Evolutionary conservation across 495 filamentous ascomycete genomes (phyloP).

Genomic region (Trichoderma virens): DNA sequence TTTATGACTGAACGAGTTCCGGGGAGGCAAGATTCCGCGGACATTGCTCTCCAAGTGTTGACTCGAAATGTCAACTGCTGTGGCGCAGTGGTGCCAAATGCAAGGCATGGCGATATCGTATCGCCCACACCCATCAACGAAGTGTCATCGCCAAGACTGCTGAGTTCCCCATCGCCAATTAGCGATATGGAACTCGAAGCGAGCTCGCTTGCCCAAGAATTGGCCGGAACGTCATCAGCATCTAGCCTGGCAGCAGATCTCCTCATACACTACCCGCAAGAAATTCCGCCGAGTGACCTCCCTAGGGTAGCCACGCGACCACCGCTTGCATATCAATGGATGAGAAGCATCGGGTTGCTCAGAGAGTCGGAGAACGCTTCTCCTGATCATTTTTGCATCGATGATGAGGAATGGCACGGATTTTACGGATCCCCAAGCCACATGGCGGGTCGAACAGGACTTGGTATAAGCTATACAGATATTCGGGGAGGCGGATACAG

Average conservation of each 20-base stretch:
- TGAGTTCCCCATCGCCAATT: neutral
- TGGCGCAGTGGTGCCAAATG: neutral
- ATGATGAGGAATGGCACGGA: constrained; percentile 1
- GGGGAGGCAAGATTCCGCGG: neutral
- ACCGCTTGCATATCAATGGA: neutral
- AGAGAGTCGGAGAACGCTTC: neutral
- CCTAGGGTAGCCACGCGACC: neutral
- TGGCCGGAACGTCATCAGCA: neutral
- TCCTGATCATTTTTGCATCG: neutral
- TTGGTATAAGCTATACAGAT: neutral
- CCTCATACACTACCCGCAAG: neutral
- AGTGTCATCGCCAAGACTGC: neutral
- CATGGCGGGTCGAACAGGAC: neutral
- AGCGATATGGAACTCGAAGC: neutral
- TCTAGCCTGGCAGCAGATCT: neutral
- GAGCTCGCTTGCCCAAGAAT: neutral
- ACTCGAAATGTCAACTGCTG: neutral
- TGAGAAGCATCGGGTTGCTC: neutral
- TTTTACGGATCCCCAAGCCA: neutral
- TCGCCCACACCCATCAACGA: neutral
- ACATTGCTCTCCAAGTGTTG: neutral
- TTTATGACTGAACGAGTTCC: neutral
- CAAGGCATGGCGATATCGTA: neutral
- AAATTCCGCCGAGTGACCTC: neutral
- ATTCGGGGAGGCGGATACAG: neutral